Conservation (phyloP, 116 monocot genomes). For the Iris pallida region DNA sequence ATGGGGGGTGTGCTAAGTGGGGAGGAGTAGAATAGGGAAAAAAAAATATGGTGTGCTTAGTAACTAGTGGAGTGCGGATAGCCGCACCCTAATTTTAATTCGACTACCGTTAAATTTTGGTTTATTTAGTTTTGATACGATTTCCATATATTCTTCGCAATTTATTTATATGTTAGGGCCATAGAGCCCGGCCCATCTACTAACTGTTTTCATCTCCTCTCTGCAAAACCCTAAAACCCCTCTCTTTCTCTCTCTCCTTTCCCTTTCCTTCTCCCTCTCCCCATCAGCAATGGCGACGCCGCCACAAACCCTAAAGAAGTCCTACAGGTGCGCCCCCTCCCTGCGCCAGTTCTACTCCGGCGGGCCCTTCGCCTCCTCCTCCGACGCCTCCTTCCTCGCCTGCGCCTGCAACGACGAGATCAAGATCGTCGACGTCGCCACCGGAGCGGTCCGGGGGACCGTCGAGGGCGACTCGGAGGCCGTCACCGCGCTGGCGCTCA, state of each 20-base stretch:
- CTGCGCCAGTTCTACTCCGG: conserved; percentile 89
- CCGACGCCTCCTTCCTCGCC: conserved; percentile 61
- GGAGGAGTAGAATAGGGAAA: no score
- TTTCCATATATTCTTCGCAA: no score
- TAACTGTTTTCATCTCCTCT: background rate
- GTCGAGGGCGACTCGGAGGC: conserved; percentile 64
- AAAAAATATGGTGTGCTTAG: no score
- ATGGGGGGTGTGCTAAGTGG: no score
- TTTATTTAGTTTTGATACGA: no score
- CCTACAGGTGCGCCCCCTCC: conserved; percentile 55
- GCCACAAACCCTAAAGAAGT: conserved; percentile 37
- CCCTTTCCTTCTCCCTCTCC: no score
- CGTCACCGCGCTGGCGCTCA: conserved; percentile 63
- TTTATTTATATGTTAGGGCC: no score
- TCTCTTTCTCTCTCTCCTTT: background rate
- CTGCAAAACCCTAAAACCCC: background rate
- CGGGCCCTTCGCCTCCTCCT: conserved; percentile 58
- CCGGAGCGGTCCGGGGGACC: conserved; percentile 37
- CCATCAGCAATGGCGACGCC: conserved; percentile 3
- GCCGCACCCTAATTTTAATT: no score
- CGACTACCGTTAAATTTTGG: no score
- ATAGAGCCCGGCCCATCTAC: no score
- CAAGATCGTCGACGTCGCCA: conserved; percentile 53
- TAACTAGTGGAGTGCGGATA: no score
- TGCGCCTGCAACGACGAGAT: conserved; percentile 84